phyloP scores from a whole-genome alignment of 2,329 filamentous ascomycete genomes.

The Ascomycota sp. region DNA sequence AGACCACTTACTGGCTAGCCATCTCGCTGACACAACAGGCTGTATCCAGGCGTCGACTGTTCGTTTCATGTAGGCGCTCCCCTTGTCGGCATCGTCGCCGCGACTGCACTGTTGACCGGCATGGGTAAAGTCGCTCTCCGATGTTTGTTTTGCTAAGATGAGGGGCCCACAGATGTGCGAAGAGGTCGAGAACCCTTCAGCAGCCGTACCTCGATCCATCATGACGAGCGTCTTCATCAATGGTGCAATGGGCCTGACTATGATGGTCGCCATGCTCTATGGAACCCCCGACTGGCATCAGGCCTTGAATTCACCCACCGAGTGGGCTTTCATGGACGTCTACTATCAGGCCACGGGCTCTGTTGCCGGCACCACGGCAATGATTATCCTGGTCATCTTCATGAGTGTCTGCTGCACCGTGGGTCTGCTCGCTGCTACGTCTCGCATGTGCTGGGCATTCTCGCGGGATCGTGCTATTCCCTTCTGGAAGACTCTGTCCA shows the following conservation, averaged over 20 bases:
- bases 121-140: too few relatives aligned
- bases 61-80: slow-evolving; percentile 2
- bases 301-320: slow-evolving; percentile 21
- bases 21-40: background rate
- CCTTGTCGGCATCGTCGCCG: too few relatives aligned
- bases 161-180: slow-evolving; percentile 25
- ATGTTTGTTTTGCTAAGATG: slow-evolving; percentile 13
- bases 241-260: slow-evolving; percentile 28
- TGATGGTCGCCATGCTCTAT: slow-evolving; percentile 32
- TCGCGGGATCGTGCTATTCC: slow-evolving; percentile 12
- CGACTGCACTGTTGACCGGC: too few relatives aligned
- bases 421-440: slow-evolving; percentile 32
- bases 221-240: slow-evolving; percentile 26
- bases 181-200: slow-evolving; percentile 23
- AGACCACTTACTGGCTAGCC: too few relatives aligned
- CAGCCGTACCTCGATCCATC: slow-evolving; percentile 26
- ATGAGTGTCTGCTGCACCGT: slow-evolving; percentile 25
- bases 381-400: slow-evolving; percentile 25
- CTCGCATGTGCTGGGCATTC: slow-evolving; percentile 33
- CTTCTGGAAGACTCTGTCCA: slow-evolving; percentile 9
- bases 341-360: slow-evolving; percentile 28
- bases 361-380: slow-evolving; percentile 23
- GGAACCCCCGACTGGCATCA: slow-evolving; percentile 24
- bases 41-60: slow-evolving; percentile 1
- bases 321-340: slow-evolving; percentile 36